Evolutionary conservation across 192 early-diverging fungal species (phyloP), one percentile per base, ranked within the genome.

Genomic region (Physocladia obscura): DNA sequence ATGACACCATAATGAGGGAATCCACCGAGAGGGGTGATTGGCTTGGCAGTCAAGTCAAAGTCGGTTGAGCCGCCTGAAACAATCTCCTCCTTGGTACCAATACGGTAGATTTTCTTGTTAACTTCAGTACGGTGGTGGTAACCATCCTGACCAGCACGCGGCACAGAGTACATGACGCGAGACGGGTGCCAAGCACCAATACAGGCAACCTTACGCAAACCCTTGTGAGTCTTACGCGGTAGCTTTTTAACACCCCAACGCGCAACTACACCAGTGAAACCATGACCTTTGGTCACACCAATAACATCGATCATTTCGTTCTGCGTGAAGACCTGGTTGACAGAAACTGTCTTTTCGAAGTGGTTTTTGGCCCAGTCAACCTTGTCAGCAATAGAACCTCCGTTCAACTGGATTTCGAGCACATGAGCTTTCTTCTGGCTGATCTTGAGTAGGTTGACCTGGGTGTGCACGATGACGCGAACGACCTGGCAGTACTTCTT

Each of bases 51-150:
- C 48, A 94, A 74, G 80, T 99, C 97, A 86, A 91, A 95, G 79
- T 97, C 95, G 79, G 97, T 99, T 76, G 93, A 81, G 77, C 88
- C 95, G 81, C 81, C 91, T 63, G 80, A 79, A 71, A 84, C 82
- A 83, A 94, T 90, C 65, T 88, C 84, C 71, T 90, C 91, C 62
- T 76, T 82, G 74, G 91, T 92, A 60, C 90, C 95, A 62, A 99
- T 90, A 76, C 96, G 92, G 91, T 98, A 99, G 88, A 99, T 96
- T 92, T 99, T 99, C 93, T 97, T 98, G 92, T 99, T 99, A 70
- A 95, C 79, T 86, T 99, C 97, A 70, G 96, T 98, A 91, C 97
- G 96, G 89, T 98, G 97, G 87, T 99, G 97, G 90, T 95, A 98
- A 88, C 97, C 97, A 85, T 94, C 85, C 89, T 99, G 97, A 95